Percentiles rank a stretch among this genome's conserved stretches.
These are phyloP conservation scores for Xylariaceae sp. DNA, from an alignment of 2,329 filamentous ascomycete species.

Conservation along the genomic window DNA sequence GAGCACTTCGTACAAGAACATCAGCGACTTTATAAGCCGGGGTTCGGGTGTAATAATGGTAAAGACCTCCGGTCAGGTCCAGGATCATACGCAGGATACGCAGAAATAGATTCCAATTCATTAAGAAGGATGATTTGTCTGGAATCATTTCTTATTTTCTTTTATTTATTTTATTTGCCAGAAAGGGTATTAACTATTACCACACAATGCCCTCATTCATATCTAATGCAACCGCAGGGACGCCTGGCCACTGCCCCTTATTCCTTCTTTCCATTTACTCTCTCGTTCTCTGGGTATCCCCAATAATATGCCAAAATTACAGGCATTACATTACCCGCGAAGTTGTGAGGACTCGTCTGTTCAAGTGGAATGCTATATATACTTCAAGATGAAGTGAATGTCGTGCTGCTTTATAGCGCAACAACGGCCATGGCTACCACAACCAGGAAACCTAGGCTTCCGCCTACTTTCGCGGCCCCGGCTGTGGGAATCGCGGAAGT, in stretches of 20 bases:
- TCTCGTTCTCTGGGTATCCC: background rate
- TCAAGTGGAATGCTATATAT: background rate
- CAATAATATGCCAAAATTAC: background rate
- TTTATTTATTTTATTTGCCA: too few species aligned
- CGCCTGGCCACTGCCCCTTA: background rate
- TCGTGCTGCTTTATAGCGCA: conserved; percentile 39
- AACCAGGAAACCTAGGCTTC: conserved; percentile 43
- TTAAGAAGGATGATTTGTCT: too few species aligned
- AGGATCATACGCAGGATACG: too few species aligned
- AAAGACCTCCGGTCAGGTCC: too few species aligned
- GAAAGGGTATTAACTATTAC: too few species aligned
- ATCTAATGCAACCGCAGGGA: too few species aligned
- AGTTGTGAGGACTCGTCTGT: background rate
- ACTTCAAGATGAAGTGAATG: background rate
- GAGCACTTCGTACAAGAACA: too few species aligned
- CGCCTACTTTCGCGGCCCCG: conserved; percentile 34
- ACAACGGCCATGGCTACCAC: conserved; percentile 41
- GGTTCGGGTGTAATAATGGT: too few species aligned
- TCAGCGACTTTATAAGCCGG: too few species aligned
- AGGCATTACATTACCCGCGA: background rate
- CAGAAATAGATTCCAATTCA: too few species aligned
- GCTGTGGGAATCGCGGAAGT: conserved; percentile 30
- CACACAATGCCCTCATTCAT: too few species aligned
- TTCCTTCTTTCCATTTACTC: background rate
- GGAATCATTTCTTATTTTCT: too few species aligned